Evolutionary conservation across 139 green algal species (phyloP), one percentile per base, ranked within the genome.

Genomic region (Eudorina sp.): DNA sequence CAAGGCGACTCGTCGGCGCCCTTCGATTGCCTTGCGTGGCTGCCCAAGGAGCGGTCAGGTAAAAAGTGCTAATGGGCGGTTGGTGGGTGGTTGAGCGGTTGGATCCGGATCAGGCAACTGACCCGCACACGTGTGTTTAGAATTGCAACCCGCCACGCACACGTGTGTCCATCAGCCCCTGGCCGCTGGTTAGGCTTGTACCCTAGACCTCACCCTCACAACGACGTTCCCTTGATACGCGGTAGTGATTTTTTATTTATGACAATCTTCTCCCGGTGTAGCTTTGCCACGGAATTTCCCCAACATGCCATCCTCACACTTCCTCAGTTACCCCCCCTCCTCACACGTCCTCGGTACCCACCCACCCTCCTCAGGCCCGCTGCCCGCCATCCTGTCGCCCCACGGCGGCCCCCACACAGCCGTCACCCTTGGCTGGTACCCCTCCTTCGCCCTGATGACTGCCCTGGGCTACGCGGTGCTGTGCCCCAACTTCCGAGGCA

Each of bases 391-490:
- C 18, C 41, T 99, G 38, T 86, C 90, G 2, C 95, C 95, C 1
- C 97, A 99, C 88, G 97, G 97, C 48, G 97, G 97, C 11, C 97
- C 97, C 4, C 97, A 99, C 92, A 90, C 92, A 41, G 95, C 92
- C 60, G 93, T 96, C 69, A 66, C 90, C 7, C 90, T 94, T 1
- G 90, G 84, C 72, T 99, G 89, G 83, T 93, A 95, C 85, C 93
- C 94, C 74, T 73, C 93, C 25, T 93, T 97, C 43, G 91, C 92
- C 40, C 97, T 95, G 88, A 88, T 99, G 2, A 88, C 88, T 6
- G 83, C 89, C 0, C 86, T 96, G 23, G 97, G 97, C 41, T 98
- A 97, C 89, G 93, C 64, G 3, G 53, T 97, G 0, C 41, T 97
- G 21, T 81, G 86, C 18, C 91, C 97, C 45, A 98, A 98, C 89